Conservation (phyloP, 2,329 filamentous ascomycete genomes). For the Zymoseptoria tritici region DNA sequence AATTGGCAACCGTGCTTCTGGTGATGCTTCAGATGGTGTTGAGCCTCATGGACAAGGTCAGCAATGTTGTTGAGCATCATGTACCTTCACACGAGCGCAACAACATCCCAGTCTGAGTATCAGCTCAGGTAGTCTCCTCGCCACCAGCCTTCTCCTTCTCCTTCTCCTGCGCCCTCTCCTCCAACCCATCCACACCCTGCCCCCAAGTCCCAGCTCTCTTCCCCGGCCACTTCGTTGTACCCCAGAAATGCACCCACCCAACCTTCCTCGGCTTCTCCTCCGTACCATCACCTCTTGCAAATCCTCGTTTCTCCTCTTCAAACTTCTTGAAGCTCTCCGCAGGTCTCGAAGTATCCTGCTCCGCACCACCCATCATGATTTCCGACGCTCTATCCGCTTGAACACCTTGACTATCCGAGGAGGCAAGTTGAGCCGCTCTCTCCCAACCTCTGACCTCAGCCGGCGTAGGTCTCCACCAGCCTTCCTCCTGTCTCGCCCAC, state of each 20-base stretch:
- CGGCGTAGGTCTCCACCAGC: slow-evolving; percentile 64
- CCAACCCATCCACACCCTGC: slow-evolving; percentile 42
- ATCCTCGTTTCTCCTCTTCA: slow-evolving; percentile 23
- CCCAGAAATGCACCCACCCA: slow-evolving; percentile 48
- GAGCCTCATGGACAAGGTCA: too few species aligned
- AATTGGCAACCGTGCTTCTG: too few species aligned
- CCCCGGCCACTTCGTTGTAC: slow-evolving; percentile 41
- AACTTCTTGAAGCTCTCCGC: slow-evolving; percentile 37
- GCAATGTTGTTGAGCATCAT: not conserved
- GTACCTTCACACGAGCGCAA: not conserved
- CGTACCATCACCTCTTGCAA: slow-evolving; percentile 4
- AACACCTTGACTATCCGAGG: not conserved
- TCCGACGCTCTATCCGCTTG: slow-evolving; percentile 6
- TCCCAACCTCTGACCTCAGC: slow-evolving; percentile 62
- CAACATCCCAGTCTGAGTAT: not conserved
- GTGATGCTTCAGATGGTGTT: too few species aligned
- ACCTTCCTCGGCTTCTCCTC: slow-evolving; percentile 45
- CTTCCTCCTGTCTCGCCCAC: slow-evolving; percentile 55
- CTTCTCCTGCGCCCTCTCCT: slow-evolving; percentile 32
- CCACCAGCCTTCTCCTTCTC: not conserved
- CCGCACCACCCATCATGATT: slow-evolving; percentile 16
- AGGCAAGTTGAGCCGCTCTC: slow-evolving; percentile 8
- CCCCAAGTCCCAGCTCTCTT: slow-evolving; percentile 45
- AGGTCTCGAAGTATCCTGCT: slow-evolving; percentile 25
- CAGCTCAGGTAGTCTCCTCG: not conserved